These are phyloP conservation scores for Colletotrichum chlorophyti DNA, from an alignment of 2,329 filamentous ascomycete genomes.

Conservation along the genomic window DNA sequence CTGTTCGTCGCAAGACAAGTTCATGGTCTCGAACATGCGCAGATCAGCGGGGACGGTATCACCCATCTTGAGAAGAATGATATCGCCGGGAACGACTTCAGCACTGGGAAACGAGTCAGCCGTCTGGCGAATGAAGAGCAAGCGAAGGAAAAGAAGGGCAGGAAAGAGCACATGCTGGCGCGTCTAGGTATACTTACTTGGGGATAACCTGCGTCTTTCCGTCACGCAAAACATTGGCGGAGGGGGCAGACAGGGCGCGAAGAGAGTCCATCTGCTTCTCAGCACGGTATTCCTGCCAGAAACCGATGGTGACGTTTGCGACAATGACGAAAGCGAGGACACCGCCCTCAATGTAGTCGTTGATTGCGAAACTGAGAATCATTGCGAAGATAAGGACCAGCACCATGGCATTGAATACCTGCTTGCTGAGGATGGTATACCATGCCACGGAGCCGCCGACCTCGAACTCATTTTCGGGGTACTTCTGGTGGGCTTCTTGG, in stretches of 20 bases:
- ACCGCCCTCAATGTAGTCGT: slow-evolving; percentile 71
- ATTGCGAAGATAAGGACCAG: slow-evolving; percentile 80
- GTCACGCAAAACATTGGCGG: slow-evolving; percentile 66
- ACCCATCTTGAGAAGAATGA: slow-evolving; percentile 72
- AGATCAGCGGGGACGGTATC: slow-evolving; percentile 79
- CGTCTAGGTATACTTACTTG: slow-evolving; percentile 52
- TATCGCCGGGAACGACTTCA: slow-evolving; percentile 75
- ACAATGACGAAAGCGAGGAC: slow-evolving; percentile 72
- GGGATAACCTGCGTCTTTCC: slow-evolving; percentile 63
- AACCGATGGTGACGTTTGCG: slow-evolving; percentile 74
- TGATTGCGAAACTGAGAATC: slow-evolving; percentile 72
- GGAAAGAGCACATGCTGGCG: background rate
- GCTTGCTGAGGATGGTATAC: slow-evolving; percentile 76
- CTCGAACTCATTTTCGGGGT: slow-evolving; percentile 74
- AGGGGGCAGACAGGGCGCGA: slow-evolving; percentile 67
- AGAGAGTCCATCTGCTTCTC: slow-evolving; percentile 73
- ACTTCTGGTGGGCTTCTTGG: slow-evolving; percentile 60
- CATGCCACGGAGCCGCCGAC: slow-evolving; percentile 71
- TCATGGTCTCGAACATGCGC: slow-evolving; percentile 75
- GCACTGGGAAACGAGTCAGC: slow-evolving; percentile 47
- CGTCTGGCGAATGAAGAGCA: background rate
- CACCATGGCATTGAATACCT: slow-evolving; percentile 81
- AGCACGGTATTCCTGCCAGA: slow-evolving; percentile 69
- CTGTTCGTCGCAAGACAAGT: slow-evolving; percentile 80
- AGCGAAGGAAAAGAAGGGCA: background rate